phyloP scores from a whole-genome alignment of 75 land plant genomes.

The Sequoia sempervirens region DNA sequence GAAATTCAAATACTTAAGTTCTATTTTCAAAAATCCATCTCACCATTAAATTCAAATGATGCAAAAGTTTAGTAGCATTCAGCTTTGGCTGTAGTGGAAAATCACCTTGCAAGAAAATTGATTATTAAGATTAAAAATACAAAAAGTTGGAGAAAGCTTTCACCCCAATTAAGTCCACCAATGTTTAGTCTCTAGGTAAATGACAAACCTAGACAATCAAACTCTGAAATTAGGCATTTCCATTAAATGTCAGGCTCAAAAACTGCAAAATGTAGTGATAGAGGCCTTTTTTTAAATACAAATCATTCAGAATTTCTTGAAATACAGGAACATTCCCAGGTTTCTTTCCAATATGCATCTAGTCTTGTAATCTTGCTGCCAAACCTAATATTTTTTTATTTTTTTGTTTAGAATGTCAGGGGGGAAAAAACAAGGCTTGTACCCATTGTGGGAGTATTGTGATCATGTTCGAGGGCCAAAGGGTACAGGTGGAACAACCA shows the following conservation, averaged over 20 bases:
- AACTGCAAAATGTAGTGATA: not conserved
- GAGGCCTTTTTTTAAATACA: not conserved
- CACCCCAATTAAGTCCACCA: not conserved
- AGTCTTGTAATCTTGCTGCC: not conserved
- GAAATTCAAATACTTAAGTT: not conserved
- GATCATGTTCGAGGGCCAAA: too few species aligned
- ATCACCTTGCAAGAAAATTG: too few species aligned
- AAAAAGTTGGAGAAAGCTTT: not conserved
- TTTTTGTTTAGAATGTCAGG: too few species aligned
- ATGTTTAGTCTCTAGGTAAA: not conserved
- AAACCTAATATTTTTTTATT: too few species aligned
- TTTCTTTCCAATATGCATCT: conserved; percentile 2
- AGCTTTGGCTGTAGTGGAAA: not conserved
- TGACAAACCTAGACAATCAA: not conserved
- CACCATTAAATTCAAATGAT: not conserved
- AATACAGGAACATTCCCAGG: not conserved
- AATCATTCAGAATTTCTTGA: not conserved
- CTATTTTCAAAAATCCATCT: not conserved
- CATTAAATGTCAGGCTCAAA: not conserved
- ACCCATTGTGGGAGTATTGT: too few species aligned
- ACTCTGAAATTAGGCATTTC: not conserved
- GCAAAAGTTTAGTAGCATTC: not conserved
- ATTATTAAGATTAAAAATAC: not conserved
- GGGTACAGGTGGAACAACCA: too few species aligned
- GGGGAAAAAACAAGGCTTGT: too few species aligned